Conservation (phyloP, 148 eudicot species). For the Rhododendron vialii region DNA sequence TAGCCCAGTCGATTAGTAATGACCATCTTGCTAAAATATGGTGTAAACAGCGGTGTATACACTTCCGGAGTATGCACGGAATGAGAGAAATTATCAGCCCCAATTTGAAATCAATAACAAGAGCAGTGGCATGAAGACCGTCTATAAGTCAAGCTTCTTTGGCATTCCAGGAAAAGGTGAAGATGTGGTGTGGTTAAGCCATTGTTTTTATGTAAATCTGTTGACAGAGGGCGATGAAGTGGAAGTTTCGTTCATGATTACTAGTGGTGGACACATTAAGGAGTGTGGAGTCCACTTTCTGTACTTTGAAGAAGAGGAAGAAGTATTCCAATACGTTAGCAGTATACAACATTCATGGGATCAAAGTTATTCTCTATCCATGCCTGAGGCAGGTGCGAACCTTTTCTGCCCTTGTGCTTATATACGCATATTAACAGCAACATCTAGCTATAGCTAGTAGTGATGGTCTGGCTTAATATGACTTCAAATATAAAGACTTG, state of each 20-base stretch:
- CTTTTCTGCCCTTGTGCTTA: background rate
- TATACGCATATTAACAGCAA: no score
- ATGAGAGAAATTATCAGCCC: background rate
- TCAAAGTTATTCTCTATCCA: background rate
- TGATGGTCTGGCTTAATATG: no score
- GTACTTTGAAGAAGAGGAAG: background rate
- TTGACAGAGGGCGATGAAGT: background rate
- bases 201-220: background rate
- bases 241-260: background rate
- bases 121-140: background rate
- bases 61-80: background rate
- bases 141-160: accelerated
- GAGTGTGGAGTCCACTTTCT: background rate
- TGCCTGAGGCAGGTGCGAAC: background rate
- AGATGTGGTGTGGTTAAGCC: background rate
- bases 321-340: background rate
- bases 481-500: no score
- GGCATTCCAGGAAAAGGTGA: background rate
- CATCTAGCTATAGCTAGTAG: no score
- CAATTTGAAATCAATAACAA: background rate
- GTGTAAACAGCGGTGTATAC: background rate
- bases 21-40: no score
- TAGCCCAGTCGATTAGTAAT: no score
- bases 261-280: background rate
- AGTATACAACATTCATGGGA: background rate